These are phyloP conservation scores for Chlamydomonas asymmetrica DNA, from an alignment of 139 green algal species.

Conservation along the genomic window DNA sequence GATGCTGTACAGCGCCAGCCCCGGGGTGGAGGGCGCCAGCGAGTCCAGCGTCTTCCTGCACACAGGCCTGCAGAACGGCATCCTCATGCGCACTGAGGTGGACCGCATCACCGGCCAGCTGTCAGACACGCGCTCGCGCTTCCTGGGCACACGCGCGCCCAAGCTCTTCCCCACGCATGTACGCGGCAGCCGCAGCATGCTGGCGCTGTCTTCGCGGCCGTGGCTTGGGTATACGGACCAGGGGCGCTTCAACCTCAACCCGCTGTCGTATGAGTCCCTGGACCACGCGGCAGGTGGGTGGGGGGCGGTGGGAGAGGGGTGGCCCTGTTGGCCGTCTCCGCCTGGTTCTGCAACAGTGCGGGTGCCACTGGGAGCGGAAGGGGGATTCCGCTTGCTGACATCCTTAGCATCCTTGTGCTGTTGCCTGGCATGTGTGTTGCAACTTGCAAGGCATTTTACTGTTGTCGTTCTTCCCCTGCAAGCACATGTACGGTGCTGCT, in stretches of 20 bases:
- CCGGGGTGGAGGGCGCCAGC: constrained; percentile 29
- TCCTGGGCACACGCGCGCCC: constrained; percentile 86
- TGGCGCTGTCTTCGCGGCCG: constrained; percentile 89
- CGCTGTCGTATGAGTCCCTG: constrained; percentile 89
- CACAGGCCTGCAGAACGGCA: constrained; percentile 89
- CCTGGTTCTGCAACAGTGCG: too few species aligned
- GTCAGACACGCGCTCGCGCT: constrained; percentile 88
- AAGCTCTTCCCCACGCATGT: constrained; percentile 77
- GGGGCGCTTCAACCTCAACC: constrained; percentile 87
- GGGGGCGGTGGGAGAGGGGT: not conserved
- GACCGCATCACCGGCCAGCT: constrained; percentile 49
- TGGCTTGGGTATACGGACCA: constrained; percentile 94
- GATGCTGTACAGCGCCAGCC: constrained; percentile 65
- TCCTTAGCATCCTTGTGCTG: too few species aligned
- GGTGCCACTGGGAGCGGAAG: too few species aligned
- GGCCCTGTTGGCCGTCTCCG: not conserved
- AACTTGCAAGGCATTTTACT: too few species aligned
- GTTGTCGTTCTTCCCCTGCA: too few species aligned
- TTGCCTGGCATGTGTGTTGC: too few species aligned
- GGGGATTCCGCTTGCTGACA: too few species aligned
- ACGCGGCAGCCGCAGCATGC: constrained; percentile 77
- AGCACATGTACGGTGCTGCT: too few species aligned
- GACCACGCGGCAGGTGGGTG: constrained; percentile 73
- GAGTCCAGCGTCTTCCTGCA: constrained; percentile 88
- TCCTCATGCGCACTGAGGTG: constrained; percentile 91